A percentile compares a stretch with the other conserved stretches of the same genome.
Evolutionary conservation across 2,329 filamentous ascomycete genomes (phyloP).

Genomic region (Diplodia sapinea): DNA sequence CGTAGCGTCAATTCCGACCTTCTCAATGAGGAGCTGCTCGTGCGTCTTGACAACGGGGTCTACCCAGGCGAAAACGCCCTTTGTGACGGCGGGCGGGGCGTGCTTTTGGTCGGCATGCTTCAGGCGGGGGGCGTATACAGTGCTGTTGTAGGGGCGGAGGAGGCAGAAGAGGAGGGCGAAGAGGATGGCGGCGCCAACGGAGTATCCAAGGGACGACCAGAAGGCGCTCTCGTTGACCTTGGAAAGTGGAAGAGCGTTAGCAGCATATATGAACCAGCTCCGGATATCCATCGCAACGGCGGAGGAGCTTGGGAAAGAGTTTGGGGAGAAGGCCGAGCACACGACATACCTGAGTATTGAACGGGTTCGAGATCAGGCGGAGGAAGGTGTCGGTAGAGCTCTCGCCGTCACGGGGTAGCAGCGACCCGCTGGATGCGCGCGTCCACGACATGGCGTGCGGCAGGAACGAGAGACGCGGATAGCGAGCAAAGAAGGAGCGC

Average conservation of each 20-base stretch:
- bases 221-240: conserved; percentile 68
- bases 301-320: neutral
- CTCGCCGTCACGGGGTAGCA: conserved; percentile 19
- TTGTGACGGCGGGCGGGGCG: conserved; percentile 83
- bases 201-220: conserved; percentile 79
- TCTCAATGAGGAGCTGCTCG: conserved; percentile 77
- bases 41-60: conserved; percentile 76
- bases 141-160: conserved; percentile 85
- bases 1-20: conserved; percentile 87
- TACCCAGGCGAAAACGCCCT: conserved; percentile 87
- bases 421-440: neutral
- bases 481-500: conserved; percentile 16
- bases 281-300: conserved; percentile 5
- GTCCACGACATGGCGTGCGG: conserved; percentile 22
- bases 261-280: no score
- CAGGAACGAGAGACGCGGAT: conserved; percentile 6
- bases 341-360: conserved; percentile 42
- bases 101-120: conserved; percentile 92
- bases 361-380: conserved; percentile 49
- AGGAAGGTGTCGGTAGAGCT: conserved; percentile 44
- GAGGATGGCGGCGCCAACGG: conserved; percentile 73
- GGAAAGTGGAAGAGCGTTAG: neutral
- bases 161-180: conserved; percentile 85
- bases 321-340: neutral
- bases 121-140: conserved; percentile 92